Evolutionary conservation across 1,284 basidiomycete genomes (phyloP), one percentile per base, ranked within the genome.

Genomic region (Amylostereum chailletii): DNA sequence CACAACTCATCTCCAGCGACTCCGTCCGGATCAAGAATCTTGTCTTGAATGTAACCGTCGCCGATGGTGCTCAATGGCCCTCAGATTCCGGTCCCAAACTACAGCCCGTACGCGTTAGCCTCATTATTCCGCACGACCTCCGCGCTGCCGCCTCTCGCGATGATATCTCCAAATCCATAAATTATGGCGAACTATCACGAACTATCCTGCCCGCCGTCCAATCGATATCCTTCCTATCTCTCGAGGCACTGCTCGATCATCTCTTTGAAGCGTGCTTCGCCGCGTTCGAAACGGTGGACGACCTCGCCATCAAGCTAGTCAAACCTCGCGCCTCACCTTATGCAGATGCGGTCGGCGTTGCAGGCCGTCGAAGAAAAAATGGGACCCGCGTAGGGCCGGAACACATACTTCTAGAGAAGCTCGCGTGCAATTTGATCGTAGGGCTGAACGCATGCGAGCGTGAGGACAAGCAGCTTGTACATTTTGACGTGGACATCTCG

Each of bases 391-490:
- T 30, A 53, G 32, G 47, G 34, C 36, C 53, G 51, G 51, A 62
- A 63, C 40, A 60, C 42, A 68, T 76, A 55, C 61, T 67, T 45
- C 63, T 88, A 5, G 66, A 71, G 19, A 73, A 76, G 52, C 63
- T 91, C 4, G 65, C 71, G 31, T 75, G 80, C 43, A 71, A 74
- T 26, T 72, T 77, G 31, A 75, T 92, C 49, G 71, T 93, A 44
- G 90, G 90, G 0, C 71, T 93, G 44, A 83, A 90, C 58, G 69
- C 76, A 2, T 81, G 80, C 62, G 90, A 93, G 64, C 69, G 88
- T 11, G 62, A 74, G 45, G 79, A 85, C 59, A 75, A 75, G 58
- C 90, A 94, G 61, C 62, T 76, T 33, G 77, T 92, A n/a, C 68
- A 75, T 19, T 65, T 86, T 46, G 81, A 86, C 55, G 54, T 90